Percentiles rank a stretch among this genome's conserved stretches.
Conservation (phyloP, 2,329 filamentous ascomycete genomes). For the Penicillium sp. region DNA sequence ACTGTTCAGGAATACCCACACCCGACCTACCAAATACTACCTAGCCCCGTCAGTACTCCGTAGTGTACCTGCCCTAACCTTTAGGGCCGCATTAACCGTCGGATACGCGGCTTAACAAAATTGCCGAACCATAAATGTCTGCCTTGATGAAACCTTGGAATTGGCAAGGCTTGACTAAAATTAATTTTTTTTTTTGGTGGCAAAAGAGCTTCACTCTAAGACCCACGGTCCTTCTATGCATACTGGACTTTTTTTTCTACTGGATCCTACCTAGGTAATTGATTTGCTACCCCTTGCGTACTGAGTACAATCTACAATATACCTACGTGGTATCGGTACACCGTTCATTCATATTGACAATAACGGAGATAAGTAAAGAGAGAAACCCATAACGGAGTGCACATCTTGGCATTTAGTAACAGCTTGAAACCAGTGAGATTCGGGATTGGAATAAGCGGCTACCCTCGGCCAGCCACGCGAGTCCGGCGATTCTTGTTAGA, state of each 20-base stretch:
- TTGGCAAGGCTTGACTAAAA: conserved; percentile 3
- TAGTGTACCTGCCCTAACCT: not conserved
- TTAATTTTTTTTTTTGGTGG: conserved; percentile 1
- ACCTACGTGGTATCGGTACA: not conserved
- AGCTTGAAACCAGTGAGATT: conserved; percentile 4
- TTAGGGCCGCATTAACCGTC: not conserved
- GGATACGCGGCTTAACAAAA: not conserved
- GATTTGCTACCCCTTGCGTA: not conserved
- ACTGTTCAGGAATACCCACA: not conserved
- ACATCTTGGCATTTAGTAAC: conserved; percentile 12
- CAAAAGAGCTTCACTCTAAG: conserved; percentile 12
- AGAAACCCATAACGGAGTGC: not conserved
- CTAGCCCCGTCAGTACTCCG: not conserved
- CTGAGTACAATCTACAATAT: not conserved
- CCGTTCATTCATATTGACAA: not conserved
- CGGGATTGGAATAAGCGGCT: conserved; percentile 12
- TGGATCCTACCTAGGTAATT: not conserved
- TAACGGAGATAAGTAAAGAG: not conserved
- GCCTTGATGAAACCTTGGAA: too few relatives aligned
- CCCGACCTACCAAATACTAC: not conserved
- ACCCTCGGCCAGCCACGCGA: conserved; percentile 13
- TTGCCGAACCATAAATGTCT: not conserved
- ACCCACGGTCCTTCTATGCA: not conserved
- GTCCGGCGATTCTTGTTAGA: conserved; percentile 19
- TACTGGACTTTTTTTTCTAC: not conserved